Evolutionary conservation across 257 asterid genomes (phyloP), one percentile per base, ranked within the genome.

Genomic region (Buddleja alternifolia): DNA sequence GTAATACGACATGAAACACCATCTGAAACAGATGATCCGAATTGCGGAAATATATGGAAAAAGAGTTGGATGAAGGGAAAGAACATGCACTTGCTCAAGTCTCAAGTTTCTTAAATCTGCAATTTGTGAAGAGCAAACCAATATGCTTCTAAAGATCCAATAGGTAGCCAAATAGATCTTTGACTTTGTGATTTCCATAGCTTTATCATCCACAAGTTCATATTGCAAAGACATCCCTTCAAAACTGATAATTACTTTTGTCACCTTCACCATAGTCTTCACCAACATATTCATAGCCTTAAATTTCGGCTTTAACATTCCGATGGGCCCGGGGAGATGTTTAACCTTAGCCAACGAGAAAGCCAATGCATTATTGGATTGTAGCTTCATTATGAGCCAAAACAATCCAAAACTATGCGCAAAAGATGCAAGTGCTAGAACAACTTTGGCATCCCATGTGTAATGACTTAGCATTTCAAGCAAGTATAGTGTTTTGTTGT

Each of bases 81-180:
- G 85, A 80, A 84, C 92, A 86, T 83, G 96, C 96, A 86, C 95
- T 90, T 83, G 89, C 88, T 79, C 86, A 69, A 77, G 73, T 77
- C 77, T 79, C 66, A 73, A 74, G 56, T 73, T 76, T 69, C 84
- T 68, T 16, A 80, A 70, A 76, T 83, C 84, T 47, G 87, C 75
- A 42, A 88, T 60, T 5, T 81, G 79, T 54, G 86, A 78, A 46
- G 75, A 69, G 70, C 96, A 81, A 21, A 81, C 84, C 20, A 83
- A 44, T 37, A 88, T 55, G 80, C 97, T 80, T 74, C 90, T 76
- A 29, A 83, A 75, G 54, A 82, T 81, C 97, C 96, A 88, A 65
- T 90, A 90, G 19, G 82, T 74, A 19, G 89, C 81, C 70, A 75
- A 15, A 76, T 73, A 88, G 52, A 88, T 85, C 66, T 63, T 80